These are phyloP conservation scores for Microdochium paspali DNA, from an alignment of 2,329 filamentous ascomycete genomes.

Conservation along the genomic window DNA sequence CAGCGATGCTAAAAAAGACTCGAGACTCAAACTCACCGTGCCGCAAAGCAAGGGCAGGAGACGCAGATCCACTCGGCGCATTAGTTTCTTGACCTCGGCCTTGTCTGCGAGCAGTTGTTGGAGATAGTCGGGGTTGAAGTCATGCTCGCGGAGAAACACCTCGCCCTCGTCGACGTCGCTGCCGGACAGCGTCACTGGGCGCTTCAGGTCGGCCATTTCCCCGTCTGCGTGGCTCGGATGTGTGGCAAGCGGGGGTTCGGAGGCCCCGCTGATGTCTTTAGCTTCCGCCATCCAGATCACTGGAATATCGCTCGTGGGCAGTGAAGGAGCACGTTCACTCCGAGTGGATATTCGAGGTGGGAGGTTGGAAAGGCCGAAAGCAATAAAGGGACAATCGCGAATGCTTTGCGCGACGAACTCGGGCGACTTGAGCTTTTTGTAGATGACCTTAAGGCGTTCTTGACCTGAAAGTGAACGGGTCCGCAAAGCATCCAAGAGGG, in stretches of 20 bases:
- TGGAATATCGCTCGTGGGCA: too few relatives aligned
- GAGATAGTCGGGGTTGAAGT: constrained; percentile 29
- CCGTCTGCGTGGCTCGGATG: not conserved
- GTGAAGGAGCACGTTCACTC: too few relatives aligned
- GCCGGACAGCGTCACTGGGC: not conserved
- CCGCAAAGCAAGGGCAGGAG: constrained; percentile 41
- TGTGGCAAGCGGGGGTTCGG: not conserved
- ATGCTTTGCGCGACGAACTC: too few relatives aligned
- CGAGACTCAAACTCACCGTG: too few relatives aligned
- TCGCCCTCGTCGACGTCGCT: constrained; percentile 36
- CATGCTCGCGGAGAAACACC: constrained; percentile 37
- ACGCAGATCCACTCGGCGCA: constrained; percentile 37
- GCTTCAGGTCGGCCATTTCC: not conserved
- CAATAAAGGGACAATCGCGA: too few relatives aligned
- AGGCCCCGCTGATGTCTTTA: not conserved
- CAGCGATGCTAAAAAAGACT: too few relatives aligned
- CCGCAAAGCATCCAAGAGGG: too few relatives aligned
- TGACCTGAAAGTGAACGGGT: too few relatives aligned
- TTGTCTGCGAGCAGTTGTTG: constrained; percentile 33
- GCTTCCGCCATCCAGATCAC: not conserved
- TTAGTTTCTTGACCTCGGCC: constrained; percentile 14
- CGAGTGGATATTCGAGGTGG: too few relatives aligned
- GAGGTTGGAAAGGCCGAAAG: too few relatives aligned
- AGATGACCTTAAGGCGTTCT: too few relatives aligned
- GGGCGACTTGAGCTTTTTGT: too few relatives aligned